Evolutionary conservation across 495 filamentous ascomycete genomes (phyloP).

Genomic region (Lepidopterella palustris): DNA sequence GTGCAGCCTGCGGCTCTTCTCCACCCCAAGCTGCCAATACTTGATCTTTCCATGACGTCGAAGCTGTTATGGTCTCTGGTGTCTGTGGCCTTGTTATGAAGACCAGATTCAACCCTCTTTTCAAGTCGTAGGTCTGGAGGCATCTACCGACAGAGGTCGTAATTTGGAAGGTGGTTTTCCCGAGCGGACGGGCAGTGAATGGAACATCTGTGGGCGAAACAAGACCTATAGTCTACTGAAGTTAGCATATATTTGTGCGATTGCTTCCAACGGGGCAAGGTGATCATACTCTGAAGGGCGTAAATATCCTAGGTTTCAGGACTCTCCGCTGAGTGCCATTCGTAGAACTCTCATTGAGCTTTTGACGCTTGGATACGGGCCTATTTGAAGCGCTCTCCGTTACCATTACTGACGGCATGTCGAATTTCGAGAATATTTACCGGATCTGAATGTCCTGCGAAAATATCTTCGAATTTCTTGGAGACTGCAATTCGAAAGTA

Average conservation of each 20-base stretch:
- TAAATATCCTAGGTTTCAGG: constrained; percentile 66
- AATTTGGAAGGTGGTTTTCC: constrained; percentile 93
- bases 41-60: constrained; percentile 78
- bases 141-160: constrained; percentile 86
- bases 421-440: neutral
- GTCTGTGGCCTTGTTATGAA: constrained; percentile 90
- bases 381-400: constrained; percentile 6
- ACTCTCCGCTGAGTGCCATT: constrained; percentile 21
- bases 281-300: constrained; percentile 74
- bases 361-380: constrained; percentile 41
- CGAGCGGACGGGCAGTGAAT: constrained; percentile 79
- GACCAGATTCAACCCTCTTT: constrained; percentile 77
- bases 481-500: neutral
- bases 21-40: constrained; percentile 82
- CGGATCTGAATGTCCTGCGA: neutral
- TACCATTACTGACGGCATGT: constrained; percentile 12
- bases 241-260: constrained; percentile 5
- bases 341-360: constrained; percentile 85
- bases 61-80: constrained; percentile 76
- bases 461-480: neutral
- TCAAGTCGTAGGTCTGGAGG: constrained; percentile 91
- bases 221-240: constrained; percentile 72
- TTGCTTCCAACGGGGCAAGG: too few species aligned
- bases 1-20: constrained; percentile 40
- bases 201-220: constrained; percentile 86